Percentiles rank a stretch among this genome's conserved stretches.
Evolutionary conservation across 352 stramenopile species (phyloP).

Genomic region (Achlya hypogyna): DNA sequence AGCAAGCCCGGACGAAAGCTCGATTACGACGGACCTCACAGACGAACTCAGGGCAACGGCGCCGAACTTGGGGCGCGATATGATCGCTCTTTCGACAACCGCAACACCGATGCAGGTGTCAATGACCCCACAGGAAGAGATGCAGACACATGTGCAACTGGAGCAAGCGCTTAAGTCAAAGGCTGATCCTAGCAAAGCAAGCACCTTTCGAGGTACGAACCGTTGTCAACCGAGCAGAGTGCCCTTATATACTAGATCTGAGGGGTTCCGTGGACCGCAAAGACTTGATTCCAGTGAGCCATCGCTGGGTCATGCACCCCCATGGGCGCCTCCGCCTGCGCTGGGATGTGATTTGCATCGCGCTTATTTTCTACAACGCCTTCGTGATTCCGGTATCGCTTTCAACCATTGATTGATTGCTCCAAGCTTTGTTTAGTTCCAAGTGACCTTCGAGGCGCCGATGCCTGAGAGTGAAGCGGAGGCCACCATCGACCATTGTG

Average conservation of each 20-base stretch:
- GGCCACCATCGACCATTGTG: slow-evolving; percentile 39
- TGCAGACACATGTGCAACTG: slow-evolving; percentile 16
- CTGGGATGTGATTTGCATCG: slow-evolving; percentile 60
- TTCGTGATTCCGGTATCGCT: slow-evolving; percentile 55
- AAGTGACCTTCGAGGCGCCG: slow-evolving; percentile 43
- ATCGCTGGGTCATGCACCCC: slow-evolving; percentile 43
- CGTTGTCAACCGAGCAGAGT: background rate
- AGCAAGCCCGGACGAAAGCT: background rate
- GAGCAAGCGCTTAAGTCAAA: slow-evolving; percentile 8
- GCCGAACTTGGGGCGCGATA: slow-evolving; percentile 9
- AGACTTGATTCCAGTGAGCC: background rate
- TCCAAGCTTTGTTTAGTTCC: slow-evolving; percentile 46
- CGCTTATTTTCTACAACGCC: slow-evolving; percentile 69
- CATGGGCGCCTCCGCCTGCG: slow-evolving; percentile 43
- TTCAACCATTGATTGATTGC: background rate
- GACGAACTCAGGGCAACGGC: slow-evolving; percentile 10
- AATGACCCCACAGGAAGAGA: slow-evolving; percentile 20
- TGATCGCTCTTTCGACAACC: slow-evolving; percentile 20
- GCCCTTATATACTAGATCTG: background rate
- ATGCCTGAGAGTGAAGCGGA: slow-evolving; percentile 14
- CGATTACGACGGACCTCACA: background rate
- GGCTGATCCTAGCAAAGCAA: background rate
- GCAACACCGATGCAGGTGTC: slow-evolving; percentile 14
- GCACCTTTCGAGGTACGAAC: background rate
- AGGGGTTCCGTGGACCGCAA: background rate